Evolutionary conservation across 305 asterid genomes (phyloP).

Genomic region (Fraxinus greggii): DNA sequence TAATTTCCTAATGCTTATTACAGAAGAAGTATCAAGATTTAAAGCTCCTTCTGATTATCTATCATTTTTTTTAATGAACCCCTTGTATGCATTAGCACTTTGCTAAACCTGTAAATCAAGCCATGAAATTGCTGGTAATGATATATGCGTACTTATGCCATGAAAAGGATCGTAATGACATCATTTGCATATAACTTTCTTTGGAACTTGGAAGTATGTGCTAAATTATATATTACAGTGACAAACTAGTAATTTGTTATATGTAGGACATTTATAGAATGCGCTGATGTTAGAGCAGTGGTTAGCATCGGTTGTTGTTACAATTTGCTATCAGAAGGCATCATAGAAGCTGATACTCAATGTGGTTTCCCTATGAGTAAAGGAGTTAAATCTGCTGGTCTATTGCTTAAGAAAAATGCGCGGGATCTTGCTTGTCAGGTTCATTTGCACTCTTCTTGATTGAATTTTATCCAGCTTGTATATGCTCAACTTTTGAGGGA

Average conservation of each 20-base stretch:
- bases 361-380: constrained; percentile 81
- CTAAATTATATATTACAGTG: constrained; percentile 15
- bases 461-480: constrained; percentile 7
- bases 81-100: not conserved
- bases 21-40: not conserved
- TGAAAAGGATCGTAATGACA: not conserved
- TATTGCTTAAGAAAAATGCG: constrained; percentile 58
- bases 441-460: constrained; percentile 19
- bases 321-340: constrained; percentile 66
- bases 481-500: constrained; percentile 11
- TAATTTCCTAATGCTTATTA: not conserved
- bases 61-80: not conserved
- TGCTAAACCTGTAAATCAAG: constrained; percentile 11
- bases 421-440: constrained; percentile 98
- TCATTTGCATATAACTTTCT: not conserved
- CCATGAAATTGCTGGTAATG: constrained; percentile 6
- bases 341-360: constrained; percentile 30
- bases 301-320: constrained; percentile 92
- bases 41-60: constrained; percentile 7
- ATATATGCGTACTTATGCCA: constrained; percentile 4
- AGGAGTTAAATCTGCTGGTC: constrained; percentile 57
- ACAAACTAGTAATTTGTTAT: constrained; percentile 28
- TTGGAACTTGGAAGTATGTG: not conserved
- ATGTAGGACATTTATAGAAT: constrained; percentile 70
- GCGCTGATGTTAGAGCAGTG: constrained; percentile 71